Evolutionary conservation across 2,329 filamentous ascomycete genomes (phyloP).

Genomic region (Pseudogymnoascus sp.): DNA sequence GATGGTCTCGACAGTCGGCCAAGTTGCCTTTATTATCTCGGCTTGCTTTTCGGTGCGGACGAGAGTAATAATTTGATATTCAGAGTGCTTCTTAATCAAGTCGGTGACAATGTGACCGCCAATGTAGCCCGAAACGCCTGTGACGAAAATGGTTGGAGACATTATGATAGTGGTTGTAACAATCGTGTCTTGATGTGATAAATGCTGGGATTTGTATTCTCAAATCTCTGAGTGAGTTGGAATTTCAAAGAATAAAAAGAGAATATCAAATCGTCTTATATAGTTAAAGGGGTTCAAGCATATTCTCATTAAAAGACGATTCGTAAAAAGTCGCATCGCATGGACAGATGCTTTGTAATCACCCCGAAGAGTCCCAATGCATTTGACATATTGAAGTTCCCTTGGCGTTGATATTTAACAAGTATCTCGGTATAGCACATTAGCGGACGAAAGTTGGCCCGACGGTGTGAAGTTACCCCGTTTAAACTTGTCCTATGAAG

Average conservation of each 20-base stretch:
- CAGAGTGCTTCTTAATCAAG: slow-evolving; percentile 16
- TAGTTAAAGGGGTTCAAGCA: not conserved
- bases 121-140: slow-evolving; percentile 20
- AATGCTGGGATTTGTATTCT: not conserved
- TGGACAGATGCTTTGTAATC: not conserved
- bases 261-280: not conserved
- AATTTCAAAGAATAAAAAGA: not conserved
- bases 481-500: not conserved
- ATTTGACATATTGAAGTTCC: not conserved
- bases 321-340: not conserved
- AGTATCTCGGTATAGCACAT: not conserved
- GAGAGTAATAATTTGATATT: slow-evolving; percentile 16
- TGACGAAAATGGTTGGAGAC: slow-evolving; percentile 19
- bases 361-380: not conserved
- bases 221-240: not conserved
- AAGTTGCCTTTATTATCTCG: slow-evolving; percentile 14
- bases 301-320: not conserved
- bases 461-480: not conserved
- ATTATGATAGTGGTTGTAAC: slow-evolving; percentile 13
- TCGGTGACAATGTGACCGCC: slow-evolving; percentile 17
- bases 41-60: slow-evolving; percentile 18
- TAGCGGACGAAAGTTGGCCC: not conserved
- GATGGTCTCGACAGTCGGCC: slow-evolving; percentile 15
- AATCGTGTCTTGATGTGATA: not conserved
- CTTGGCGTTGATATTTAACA: not conserved